Conservation (phyloP, 805 yeast species). For the Metschnikowia proteae region DNA sequence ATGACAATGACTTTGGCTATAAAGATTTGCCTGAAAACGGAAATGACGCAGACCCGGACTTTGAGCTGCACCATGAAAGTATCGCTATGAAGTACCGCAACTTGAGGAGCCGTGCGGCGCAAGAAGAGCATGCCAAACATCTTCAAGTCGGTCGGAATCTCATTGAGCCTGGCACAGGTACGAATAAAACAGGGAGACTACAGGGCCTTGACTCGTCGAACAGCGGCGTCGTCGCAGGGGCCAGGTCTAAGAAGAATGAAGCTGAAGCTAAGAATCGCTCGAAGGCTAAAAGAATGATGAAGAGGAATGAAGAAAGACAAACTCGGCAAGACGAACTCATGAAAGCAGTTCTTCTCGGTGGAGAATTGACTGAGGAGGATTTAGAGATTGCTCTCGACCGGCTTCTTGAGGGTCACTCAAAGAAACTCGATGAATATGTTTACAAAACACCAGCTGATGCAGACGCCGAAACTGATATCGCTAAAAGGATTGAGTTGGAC, state of each 20-base stretch:
- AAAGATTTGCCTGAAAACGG: conserved; percentile 12
- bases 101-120: neutral
- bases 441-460: conserved; percentile 18
- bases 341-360: conserved; percentile 29
- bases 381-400: conserved; percentile 16
- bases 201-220: neutral
- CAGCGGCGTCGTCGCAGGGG: neutral
- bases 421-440: conserved; percentile 19
- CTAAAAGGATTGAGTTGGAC: conserved; percentile 23
- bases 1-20: conserved; percentile 13
- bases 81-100: neutral
- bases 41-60: conserved; percentile 11
- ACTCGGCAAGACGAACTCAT: conserved; percentile 20
- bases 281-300: neutral
- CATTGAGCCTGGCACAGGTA: neutral
- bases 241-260: neutral
- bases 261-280: neutral
- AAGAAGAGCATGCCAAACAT: neutral
- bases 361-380: conserved; percentile 28
- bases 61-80: conserved; percentile 6
- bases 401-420: conserved; percentile 20
- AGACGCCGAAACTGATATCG: conserved; percentile 15
- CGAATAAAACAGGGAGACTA: neutral
- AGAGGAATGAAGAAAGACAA: conserved; percentile 2
- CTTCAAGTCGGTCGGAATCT: neutral